Conservation (phyloP, 2,329 filamentous ascomycete genomes). For the Hypoxylon sp. region DNA sequence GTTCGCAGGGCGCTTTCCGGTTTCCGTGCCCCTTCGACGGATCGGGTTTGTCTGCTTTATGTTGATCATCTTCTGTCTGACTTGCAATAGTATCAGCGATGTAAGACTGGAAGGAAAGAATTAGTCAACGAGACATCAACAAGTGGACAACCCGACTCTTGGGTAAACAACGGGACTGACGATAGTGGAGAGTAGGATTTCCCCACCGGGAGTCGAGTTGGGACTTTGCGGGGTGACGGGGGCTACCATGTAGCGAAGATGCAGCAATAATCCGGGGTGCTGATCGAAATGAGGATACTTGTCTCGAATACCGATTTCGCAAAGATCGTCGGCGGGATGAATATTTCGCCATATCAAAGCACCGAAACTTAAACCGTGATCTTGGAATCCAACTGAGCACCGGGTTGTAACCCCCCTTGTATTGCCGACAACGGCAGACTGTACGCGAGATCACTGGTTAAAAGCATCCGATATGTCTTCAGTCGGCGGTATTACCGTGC, state of each 20-base stretch:
- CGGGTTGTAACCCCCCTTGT: conserved; percentile 1
- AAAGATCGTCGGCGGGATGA: conserved; percentile 14
- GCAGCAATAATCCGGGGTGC: conserved; percentile 13
- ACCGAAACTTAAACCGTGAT: conserved; percentile 18
- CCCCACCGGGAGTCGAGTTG: conserved; percentile 15
- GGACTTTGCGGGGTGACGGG: conserved; percentile 11
- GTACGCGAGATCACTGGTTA: neutral
- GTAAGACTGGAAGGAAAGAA: neutral
- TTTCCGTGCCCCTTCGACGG: conserved; percentile 17
- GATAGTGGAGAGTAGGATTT: conserved; percentile 13
- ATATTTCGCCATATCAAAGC: conserved; percentile 27
- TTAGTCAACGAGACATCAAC: neutral
- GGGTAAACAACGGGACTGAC: neutral
- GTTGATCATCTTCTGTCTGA: conserved; percentile 27
- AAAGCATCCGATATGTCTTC: neutral
- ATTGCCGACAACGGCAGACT: conserved; percentile 19
- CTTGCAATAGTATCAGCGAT: neutral
- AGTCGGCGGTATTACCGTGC: neutral
- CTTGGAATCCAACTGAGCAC: neutral
- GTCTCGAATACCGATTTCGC: conserved; percentile 1
- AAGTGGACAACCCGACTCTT: neutral
- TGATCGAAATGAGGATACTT: conserved; percentile 2
- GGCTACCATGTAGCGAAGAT: conserved; percentile 17
- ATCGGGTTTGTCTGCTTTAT: conserved; percentile 38
- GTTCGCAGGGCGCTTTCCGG: conserved; percentile 27